Evolutionary conservation across 352 stramenopile species (phyloP).

Genomic region (Phytophthora pistaciae): DNA sequence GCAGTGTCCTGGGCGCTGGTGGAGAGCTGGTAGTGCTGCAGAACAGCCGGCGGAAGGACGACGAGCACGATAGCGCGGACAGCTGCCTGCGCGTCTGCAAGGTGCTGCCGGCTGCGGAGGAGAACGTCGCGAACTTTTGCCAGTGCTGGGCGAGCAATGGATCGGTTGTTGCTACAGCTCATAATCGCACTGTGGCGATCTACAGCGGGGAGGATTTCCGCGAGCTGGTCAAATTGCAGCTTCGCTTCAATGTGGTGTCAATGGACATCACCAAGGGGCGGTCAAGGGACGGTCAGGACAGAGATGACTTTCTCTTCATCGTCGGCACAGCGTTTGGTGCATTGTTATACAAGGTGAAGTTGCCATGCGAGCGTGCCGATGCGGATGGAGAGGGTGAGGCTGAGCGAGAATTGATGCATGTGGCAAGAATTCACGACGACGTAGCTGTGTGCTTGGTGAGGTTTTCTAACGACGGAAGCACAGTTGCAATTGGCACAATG

Average conservation of each 20-base stretch:
- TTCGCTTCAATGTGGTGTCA: conserved; percentile 47
- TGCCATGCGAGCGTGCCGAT: neutral
- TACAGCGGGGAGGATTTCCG: conserved; percentile 40
- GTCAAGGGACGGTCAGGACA: neutral
- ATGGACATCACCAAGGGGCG: conserved; percentile 39
- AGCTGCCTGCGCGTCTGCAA: conserved; percentile 38
- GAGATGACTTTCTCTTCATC: conserved; percentile 25
- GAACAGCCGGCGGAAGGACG: conserved; percentile 1
- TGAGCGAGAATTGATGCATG: neutral
- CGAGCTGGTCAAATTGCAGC: conserved; percentile 9
- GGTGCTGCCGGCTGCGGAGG: conserved; percentile 35
- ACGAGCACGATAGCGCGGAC: conserved; percentile 2
- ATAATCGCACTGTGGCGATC: conserved; percentile 41
- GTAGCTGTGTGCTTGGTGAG: conserved; percentile 52
- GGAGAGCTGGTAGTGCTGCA: conserved; percentile 64
- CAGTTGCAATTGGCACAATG: conserved; percentile 50
- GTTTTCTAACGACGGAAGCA: conserved; percentile 42
- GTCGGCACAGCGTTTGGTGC: conserved; percentile 47
- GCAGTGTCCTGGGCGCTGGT: conserved; percentile 61
- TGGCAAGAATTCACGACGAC: conserved; percentile 33
- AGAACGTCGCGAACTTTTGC: conserved; percentile 45
- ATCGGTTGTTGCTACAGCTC: conserved; percentile 36
- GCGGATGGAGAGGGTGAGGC: neutral
- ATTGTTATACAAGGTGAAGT: conserved; percentile 41
- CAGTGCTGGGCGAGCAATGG: conserved; percentile 61